These are phyloP conservation scores for Starmerella potacharoeniae DNA, from an alignment of 805 yeast species.

Conservation along the genomic window DNA sequence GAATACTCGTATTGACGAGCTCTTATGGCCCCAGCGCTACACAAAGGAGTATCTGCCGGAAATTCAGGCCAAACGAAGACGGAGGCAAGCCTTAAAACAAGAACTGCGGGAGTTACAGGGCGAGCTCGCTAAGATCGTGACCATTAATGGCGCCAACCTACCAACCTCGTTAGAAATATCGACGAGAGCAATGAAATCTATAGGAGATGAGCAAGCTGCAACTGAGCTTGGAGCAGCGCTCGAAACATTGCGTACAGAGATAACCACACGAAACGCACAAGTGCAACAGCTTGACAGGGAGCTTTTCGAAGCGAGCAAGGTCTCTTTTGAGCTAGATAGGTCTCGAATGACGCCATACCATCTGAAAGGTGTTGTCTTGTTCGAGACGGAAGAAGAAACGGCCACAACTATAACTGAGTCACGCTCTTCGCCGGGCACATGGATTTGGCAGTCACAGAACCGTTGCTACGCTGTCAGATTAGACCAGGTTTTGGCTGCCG, in stretches of 20 bases:
- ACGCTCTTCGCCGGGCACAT: not conserved
- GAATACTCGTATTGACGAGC: not conserved
- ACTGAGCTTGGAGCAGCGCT: not conserved
- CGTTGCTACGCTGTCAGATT: not conserved
- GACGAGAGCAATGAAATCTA: not conserved
- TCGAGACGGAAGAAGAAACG: not conserved
- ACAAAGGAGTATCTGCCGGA: not conserved
- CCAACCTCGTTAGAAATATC: not conserved
- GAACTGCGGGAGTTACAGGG: not conserved
- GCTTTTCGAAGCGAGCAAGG: not conserved
- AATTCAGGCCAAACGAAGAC: not conserved
- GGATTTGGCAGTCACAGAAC: not conserved
- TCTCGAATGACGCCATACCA: not conserved
- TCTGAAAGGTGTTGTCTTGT: not conserved
- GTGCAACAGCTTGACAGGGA: not conserved
- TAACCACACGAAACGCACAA: not conserved
- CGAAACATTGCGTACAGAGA: not conserved
- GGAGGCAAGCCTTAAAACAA: not conserved
- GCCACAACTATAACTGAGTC: not conserved
- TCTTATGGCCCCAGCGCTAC: conserved; percentile 12
- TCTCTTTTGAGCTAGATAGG: not conserved
- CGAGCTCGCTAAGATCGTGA: not conserved
- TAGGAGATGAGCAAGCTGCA: not conserved
- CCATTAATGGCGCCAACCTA: not conserved
- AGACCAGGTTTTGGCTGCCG: conserved; percentile 1